phyloP scores from a whole-genome alignment of 306 rosid species.

The Macrotyloma uniflorum region DNA sequence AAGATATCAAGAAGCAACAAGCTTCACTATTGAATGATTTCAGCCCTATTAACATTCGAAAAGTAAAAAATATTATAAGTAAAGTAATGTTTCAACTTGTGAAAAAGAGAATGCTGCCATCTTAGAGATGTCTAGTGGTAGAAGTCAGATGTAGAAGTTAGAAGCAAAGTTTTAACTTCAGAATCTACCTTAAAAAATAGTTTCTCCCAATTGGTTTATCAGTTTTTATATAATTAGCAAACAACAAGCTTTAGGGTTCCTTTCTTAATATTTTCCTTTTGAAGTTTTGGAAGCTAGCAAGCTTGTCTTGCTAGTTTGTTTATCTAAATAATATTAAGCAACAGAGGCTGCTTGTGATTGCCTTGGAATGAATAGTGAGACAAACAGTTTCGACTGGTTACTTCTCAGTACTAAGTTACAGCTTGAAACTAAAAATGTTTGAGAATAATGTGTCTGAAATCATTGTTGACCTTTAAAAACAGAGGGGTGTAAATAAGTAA shows the following conservation, averaged over 20 bases:
- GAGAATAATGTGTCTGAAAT: too few species aligned
- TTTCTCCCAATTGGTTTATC: neutral
- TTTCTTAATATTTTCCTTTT: constrained; percentile 21
- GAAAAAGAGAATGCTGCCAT: neutral
- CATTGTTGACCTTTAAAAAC: too few species aligned
- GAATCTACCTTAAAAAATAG: neutral
- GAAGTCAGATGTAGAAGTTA: neutral
- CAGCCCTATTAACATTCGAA: constrained; percentile 34
- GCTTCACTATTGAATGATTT: constrained; percentile 56
- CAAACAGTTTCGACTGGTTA: too few species aligned
- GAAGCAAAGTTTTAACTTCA: too few species aligned
- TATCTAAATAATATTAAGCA: too few species aligned
- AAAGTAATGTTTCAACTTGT: neutral
- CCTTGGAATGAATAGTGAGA: too few species aligned
- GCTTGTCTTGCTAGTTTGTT: too few species aligned
- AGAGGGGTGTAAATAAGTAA: too few species aligned
- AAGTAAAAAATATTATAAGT: neutral
- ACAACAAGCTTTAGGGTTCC: constrained; percentile 46
- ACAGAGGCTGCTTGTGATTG: too few species aligned
- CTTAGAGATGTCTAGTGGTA: too few species aligned
- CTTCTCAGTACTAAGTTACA: too few species aligned
- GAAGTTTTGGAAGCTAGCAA: neutral
- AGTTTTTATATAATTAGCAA: neutral
- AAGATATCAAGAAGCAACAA: constrained; percentile 68
- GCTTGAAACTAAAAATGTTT: too few species aligned